Evolutionary conservation across 352 stramenopile species (phyloP).

Genomic region (Globisporangium splendens): DNA sequence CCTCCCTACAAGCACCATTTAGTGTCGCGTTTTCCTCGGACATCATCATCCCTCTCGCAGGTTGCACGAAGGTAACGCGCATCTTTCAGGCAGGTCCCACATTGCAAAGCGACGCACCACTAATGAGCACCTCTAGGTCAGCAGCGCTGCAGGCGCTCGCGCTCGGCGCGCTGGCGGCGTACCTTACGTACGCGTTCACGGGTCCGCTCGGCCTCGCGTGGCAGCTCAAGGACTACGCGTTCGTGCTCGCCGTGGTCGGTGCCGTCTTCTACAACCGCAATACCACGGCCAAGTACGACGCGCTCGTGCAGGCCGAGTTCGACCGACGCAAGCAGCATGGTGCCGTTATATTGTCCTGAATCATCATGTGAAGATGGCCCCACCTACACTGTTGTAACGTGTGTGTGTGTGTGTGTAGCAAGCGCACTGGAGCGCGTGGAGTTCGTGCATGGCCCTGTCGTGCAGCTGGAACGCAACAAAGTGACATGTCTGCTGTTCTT

Average conservation of each 20-base stretch:
- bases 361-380: not conserved
- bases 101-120: constrained; percentile 9
- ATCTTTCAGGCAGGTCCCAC: not conserved
- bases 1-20: not conserved
- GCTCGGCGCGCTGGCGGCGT: constrained; percentile 44
- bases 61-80: constrained; percentile 5
- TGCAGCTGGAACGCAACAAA: constrained; percentile 55
- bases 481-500: constrained; percentile 80
- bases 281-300: constrained; percentile 53
- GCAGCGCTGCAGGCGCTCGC: constrained; percentile 32
- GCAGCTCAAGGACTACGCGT: constrained; percentile 54
- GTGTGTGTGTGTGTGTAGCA: constrained; percentile 18
- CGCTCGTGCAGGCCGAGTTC: constrained; percentile 23
- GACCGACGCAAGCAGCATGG: constrained; percentile 13
- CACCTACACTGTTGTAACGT: constrained; percentile 7
- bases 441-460: constrained; percentile 43
- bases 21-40: not conserved
- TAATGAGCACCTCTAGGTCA: constrained; percentile 16
- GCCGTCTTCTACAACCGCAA: constrained; percentile 56
- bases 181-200: constrained; percentile 43
- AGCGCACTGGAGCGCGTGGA: constrained; percentile 43
- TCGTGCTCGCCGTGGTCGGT: constrained; percentile 49
- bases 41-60: not conserved
- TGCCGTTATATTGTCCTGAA: not conserved
- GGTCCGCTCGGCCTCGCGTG: constrained; percentile 33